Evolutionary conservation across 257 asterid species (phyloP).

Genomic region (Cynanchum wilfordii): DNA sequence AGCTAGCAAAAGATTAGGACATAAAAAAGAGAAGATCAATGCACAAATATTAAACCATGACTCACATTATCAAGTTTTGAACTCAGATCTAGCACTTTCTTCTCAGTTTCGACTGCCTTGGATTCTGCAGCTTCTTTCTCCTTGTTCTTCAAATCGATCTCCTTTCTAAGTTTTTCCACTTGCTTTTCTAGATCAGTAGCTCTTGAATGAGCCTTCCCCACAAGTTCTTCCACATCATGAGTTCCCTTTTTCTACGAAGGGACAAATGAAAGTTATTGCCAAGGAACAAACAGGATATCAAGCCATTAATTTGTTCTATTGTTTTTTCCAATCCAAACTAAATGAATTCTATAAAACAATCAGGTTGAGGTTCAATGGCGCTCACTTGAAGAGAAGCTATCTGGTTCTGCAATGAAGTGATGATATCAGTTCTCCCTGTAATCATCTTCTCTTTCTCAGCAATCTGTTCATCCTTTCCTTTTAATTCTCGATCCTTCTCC

Average conservation of each 20-base stretch:
- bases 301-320: background rate
- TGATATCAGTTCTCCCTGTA: conserved; percentile 50
- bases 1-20: background rate
- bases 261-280: conserved; percentile 13
- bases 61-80: conserved; percentile 57
- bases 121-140: conserved; percentile 52
- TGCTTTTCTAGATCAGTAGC: conserved; percentile 65
- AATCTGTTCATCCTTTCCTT: conserved; percentile 59
- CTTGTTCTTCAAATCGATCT: conserved; percentile 39
- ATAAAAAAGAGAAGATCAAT: background rate
- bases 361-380: conserved; percentile 18
- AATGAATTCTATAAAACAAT: background rate
- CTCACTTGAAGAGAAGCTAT: conserved; percentile 71
- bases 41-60: background rate
- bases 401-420: conserved; percentile 62
- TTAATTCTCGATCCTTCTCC: conserved; percentile 55
- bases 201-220: conserved; percentile 65
- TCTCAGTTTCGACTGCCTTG: conserved; percentile 53
- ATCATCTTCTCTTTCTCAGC: conserved; percentile 62
- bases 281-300: conserved; percentile 1
- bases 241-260: conserved; percentile 49
- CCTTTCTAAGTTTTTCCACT: conserved; percentile 55
- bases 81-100: conserved; percentile 45
- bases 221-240: conserved; percentile 51
- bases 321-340: background rate